Base-by-base conservation (phyloP, 805 yeast genomes). In the Yarrowia sp. region DNA sequence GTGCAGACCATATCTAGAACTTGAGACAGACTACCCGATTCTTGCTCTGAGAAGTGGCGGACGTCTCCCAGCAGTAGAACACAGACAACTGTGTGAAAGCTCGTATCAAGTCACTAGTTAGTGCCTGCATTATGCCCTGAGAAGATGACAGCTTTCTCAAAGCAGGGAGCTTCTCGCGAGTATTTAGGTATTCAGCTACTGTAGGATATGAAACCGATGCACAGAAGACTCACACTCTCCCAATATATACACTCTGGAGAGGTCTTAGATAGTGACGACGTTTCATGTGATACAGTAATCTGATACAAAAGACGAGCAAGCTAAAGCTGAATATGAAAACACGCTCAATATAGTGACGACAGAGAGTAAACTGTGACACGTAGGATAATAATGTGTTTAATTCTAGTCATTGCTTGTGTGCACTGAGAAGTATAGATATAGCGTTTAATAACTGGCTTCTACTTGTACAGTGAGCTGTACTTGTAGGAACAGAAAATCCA, bases 111-210 rank as follows among this genome's bases (percentile, higher is more conserved):
- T 46, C 52, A 36, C 28, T 17, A 1, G 12, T 28, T 46, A 46
- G 28, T 46, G 30, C 30, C 19, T 11, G 4, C 32, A 10, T 17
- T 35, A 51, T 33, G 33, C 33, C 33, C 22, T 51, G 30, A 22
- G 22, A 21, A 51, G 10, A 7, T 7, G 22, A 16, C 58, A 22
- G 40, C 19, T n/a, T 4, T 10, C 33, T 2, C 8, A 8, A 51
- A 21, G 58, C 58, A 51, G 58, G 58, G 58, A n/a, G 58, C 41
- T 22, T 11, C 58, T 22, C 41, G 19, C 21, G 58, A 51, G 24
- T 51, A 51, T 33, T 51, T 41, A 51, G 58, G 58, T 51, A 16
- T 33, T 10, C 12, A 14, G n/a, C 30, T 5, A 26, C 30, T 26
- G 30, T n/a, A n/a, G n/a, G n/a, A n/a, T n/a, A n/a, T n/a, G n/a